Evolutionary conservation across 2,329 filamentous ascomycete species (phyloP), one percentile per base, ranked within the genome.

Genomic region (Epicoccum sorghinum): DNA sequence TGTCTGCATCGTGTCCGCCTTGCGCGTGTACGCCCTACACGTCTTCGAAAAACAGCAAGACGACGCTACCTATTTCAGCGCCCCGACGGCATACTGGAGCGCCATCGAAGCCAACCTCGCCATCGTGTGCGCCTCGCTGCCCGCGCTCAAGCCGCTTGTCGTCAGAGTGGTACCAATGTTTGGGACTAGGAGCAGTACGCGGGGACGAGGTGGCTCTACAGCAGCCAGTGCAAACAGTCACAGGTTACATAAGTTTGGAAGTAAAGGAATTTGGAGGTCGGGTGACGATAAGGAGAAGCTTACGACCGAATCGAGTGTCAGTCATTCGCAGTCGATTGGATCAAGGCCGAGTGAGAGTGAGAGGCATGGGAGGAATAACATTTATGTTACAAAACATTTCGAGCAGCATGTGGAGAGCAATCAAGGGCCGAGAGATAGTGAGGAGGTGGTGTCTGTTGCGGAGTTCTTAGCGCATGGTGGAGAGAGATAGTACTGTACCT

Each of bases 51-150:
- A 50, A 13, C 57, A 71, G 30, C 45, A 37, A 2, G 51, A 64
- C 6, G 68, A 73, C 40, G 33, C 23, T 4, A 62, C 61, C 8
- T 73, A 62, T 40, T 63, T 69, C 25, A 60, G 61, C 39, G 54
- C 64, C 4, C 52, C 59, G 7, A 45, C 62, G 3, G 65, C 64
- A 4, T 70, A 66, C 37, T 72, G 68, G 68, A 70, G 68, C 1
- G 29, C 59, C 2, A 65, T 73, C 51, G 70, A 73, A 54, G 48
- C 67, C 14, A 71, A 73, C 30, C 59, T 73, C 1, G 64, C 59
- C 7, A 71, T 73, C 29, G 63, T 73, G 0, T 73, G 71, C 55
- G 71, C 71, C 22, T 71, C 61, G 2, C 53, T 64, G 7, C 69
- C 69, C 1, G 64, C 68, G 6, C 63, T 72, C 6, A 71, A 69